Evolutionary conservation across 148 eudicot genomes (phyloP), one percentile per base, ranked within the genome.

Genomic region (Chenopodium album): DNA sequence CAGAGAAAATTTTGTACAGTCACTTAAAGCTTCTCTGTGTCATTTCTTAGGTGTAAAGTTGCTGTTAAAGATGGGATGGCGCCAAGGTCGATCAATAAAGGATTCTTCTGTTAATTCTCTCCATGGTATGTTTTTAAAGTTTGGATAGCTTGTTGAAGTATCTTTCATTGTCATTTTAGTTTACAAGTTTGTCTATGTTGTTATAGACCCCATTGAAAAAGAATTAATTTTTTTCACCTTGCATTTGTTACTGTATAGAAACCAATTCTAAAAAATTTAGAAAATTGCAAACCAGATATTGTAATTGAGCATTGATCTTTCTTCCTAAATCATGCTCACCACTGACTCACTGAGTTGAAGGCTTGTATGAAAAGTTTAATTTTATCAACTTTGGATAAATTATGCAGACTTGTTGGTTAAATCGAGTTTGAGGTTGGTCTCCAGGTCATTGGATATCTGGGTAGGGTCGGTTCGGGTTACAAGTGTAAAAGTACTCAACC

Each of bases 11-110:
- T 34, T 52, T 48, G 37, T 44, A 41, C 78, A 14, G 73, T 87
- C 77, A 87, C 73, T 60, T 32, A 76, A 67, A 48, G 56, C 81
- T 62, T 76, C 75, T 50, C 59, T 77, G 79, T 87, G 41, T 56
- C 41, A 56, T 60, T 83, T 75, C 80, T 19, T 79, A 96, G 99
- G 99, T 80, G 92, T 89, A 77, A 94, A 91, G 85, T 85, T 96
- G 86, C 87, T 93, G 79, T 79, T 88, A 82, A 96, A 92, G 87
- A 96, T 96, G 99, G 99, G 99, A 84, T 96, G 99, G 98, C 89
- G 97, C 63, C 99, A 85, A 74, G 99, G 99, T 75, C 92, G 89
- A 75, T 89, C 97, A 32, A 90, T 96, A 85, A 92, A 88, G 84
- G 94, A 90, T 82, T 88, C 92, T 44, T 85, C 82, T 31, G 64